A percentile compares a stretch with the other conserved stretches of the same genome.
These are phyloP conservation scores for Thoreauomyces humboldtii DNA, from an alignment of 192 early-diverging fungal genomes.

Conservation along the genomic window DNA sequence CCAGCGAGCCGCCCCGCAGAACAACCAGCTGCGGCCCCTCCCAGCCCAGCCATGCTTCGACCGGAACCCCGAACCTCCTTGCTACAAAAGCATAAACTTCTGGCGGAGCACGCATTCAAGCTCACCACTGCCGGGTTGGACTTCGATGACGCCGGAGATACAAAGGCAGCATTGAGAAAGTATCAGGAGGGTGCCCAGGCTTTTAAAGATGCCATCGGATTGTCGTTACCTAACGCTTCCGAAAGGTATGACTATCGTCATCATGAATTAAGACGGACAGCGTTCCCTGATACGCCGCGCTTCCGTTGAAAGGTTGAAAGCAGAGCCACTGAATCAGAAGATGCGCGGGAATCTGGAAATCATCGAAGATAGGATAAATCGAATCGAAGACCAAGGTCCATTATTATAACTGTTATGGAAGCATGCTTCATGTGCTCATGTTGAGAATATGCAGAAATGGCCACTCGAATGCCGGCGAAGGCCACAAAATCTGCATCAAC, in stretches of 20 bases:
- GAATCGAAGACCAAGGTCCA: too few relatives aligned
- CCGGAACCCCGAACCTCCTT: too few relatives aligned
- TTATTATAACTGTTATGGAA: too few relatives aligned
- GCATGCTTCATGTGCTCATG: too few relatives aligned
- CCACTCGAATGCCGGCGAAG: too few relatives aligned
- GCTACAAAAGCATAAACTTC: constrained; percentile 27
- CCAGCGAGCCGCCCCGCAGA: too few relatives aligned
- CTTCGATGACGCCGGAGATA: constrained; percentile 35
- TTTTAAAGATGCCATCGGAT: constrained; percentile 33
- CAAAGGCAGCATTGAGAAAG: constrained; percentile 29
- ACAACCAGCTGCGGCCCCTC: too few relatives aligned
- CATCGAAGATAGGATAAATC: constrained; percentile 37
- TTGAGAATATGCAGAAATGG: too few relatives aligned
- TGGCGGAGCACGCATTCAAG: constrained; percentile 42
- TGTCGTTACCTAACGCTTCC: constrained; percentile 19
- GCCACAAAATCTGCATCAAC: too few relatives aligned
- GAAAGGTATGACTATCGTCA: constrained; percentile 42
- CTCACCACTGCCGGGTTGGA: constrained; percentile 40
- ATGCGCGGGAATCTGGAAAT: constrained; percentile 38
- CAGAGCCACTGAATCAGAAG: constrained; percentile 42
- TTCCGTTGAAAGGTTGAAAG: constrained; percentile 37
- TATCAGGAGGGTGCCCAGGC: constrained; percentile 41
- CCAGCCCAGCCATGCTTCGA: too few relatives aligned
- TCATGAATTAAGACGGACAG: too few relatives aligned
- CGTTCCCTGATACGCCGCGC: too few relatives aligned